Percentiles rank a stretch among this genome's conserved stretches.
Evolutionary conservation across 192 early-diverging fungal species (phyloP).

Genomic region (Coemansia sp.): DNA sequence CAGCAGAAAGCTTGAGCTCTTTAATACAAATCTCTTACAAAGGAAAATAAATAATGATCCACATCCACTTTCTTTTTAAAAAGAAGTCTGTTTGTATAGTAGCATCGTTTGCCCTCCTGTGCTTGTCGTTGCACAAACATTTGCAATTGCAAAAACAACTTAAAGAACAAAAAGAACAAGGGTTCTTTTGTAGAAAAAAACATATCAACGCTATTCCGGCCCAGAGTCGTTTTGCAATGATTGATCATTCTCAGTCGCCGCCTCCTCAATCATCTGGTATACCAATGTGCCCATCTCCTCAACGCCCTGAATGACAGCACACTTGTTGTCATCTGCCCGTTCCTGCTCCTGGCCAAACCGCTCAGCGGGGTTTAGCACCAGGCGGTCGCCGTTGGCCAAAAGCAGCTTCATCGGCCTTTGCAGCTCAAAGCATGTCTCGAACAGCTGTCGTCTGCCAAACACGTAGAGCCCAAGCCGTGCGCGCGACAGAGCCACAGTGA

Average conservation of each 20-base stretch:
- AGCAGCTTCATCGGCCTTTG: constrained; percentile 65
- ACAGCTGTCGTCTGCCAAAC: constrained; percentile 74
- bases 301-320: constrained; percentile 21
- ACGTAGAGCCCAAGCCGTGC: constrained; percentile 94
- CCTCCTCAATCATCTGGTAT: constrained; percentile 22
- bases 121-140: no score
- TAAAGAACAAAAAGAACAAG: neutral
- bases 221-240: neutral
- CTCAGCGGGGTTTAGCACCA: constrained; percentile 59
- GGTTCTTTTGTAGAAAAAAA: neutral
- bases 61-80: no score
- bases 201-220: neutral
- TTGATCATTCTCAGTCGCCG: neutral
- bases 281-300: constrained; percentile 38
- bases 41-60: neutral
- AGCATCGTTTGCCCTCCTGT: no score
- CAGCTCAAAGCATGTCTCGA: constrained; percentile 84
- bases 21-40: neutral
- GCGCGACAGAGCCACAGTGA: constrained; percentile 92
- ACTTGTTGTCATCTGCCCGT: neutral
- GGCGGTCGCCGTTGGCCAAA: constrained; percentile 58
- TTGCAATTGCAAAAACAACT: neutral
- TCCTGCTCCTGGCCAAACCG: constrained; percentile 43
- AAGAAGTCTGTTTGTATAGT: no score
- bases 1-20: no score